Evolutionary conservation across 1,139 yeast genomes (phyloP), one percentile per base, ranked within the genome.

Genomic region (Suhomyces guaymorum): DNA sequence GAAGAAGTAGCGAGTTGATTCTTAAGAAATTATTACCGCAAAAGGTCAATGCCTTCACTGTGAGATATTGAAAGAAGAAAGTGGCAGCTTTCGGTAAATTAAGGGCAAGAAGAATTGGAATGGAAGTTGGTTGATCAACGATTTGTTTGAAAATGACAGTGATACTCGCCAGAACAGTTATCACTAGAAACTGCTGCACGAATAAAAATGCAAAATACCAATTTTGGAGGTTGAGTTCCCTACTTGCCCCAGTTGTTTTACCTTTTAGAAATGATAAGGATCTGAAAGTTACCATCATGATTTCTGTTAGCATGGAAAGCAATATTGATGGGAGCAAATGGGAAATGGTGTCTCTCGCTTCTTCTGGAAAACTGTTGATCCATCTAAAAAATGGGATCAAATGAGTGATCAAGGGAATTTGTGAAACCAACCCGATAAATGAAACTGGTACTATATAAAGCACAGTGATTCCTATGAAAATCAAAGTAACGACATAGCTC

Each of bases 61-160:
- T 66, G 21, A 86, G 66, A 48, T 80, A 84, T 4, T 89, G 84
- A 52, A 82, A 80, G 60, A 86, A 87, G 51, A 87, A 87, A 34
- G 82, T 84, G 1, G 95, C 84, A 15, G 94, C 82, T 51, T 82
- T 84, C 0, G 96, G 95, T 28, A 87, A 62, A 49, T 86, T 85
- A 5, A 74, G 68, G 0, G 95, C 95, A 29, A 87, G 60, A 35
- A 86, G 59, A 4, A 78, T 66, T 1, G 95, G 88, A 7, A 85
- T 75, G 2, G 85, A 77, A 0, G 82, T 75, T 3, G 96, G 96
- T 41, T 79, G 80, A 38, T 78, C 80, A 5, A 87, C 62, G 3
- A 84, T 63, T 42, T 78, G 81, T 42, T 79, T 80, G 28, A 83
- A 59, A 0, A 88, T 74, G 4, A 80, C 80, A 0, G 87, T 77